Conservation (phyloP, 805 yeast genomes). For the Pichia insulana region DNA sequence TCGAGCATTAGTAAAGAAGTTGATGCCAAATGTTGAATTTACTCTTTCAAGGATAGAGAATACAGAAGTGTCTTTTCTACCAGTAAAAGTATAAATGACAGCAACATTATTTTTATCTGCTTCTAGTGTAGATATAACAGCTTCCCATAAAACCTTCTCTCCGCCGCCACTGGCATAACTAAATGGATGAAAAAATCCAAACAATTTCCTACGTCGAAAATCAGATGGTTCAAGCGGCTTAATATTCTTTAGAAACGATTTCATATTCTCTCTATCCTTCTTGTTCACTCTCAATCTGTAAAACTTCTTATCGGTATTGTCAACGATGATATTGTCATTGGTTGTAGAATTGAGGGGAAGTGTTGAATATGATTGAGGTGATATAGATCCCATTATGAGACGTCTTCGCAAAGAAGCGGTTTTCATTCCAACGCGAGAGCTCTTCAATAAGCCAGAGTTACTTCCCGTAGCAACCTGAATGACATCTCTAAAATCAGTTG, state of each 20-base stretch:
- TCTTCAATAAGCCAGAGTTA: constrained; percentile 15
- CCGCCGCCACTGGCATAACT: constrained; percentile 99
- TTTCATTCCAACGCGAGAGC: constrained; percentile 21
- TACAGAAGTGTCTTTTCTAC: constrained; percentile 18
- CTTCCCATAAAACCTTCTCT: constrained; percentile 93
- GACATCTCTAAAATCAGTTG: constrained; percentile 20
- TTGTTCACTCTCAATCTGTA: constrained; percentile 21
- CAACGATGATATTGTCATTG: constrained; percentile 1
- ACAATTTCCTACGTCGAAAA: constrained; percentile 36
- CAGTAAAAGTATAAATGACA: constrained; percentile 47
- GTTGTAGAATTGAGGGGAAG: constrained; percentile 20
- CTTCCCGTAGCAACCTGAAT: constrained; percentile 16
- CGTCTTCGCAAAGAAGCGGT: constrained; percentile 24
- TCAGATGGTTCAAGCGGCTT: constrained; percentile 26
- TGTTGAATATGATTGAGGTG: constrained; percentile 29
- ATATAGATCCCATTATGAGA: constrained; percentile 23
- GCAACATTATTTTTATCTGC: constrained; percentile 43
- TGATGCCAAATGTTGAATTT: constrained; percentile 21
- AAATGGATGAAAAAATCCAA: constrained; percentile 92
- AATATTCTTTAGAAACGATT: constrained; percentile 15
- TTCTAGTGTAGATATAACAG: constrained; percentile 61
- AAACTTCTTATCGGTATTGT: constrained; percentile 13
- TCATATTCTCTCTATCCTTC: constrained; percentile 18
- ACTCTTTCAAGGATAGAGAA: constrained; percentile 19
- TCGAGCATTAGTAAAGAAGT: constrained; percentile 15